Conservation (phyloP, 2,329 filamentous ascomycete genomes). For the Aureobasidium sp. region DNA sequence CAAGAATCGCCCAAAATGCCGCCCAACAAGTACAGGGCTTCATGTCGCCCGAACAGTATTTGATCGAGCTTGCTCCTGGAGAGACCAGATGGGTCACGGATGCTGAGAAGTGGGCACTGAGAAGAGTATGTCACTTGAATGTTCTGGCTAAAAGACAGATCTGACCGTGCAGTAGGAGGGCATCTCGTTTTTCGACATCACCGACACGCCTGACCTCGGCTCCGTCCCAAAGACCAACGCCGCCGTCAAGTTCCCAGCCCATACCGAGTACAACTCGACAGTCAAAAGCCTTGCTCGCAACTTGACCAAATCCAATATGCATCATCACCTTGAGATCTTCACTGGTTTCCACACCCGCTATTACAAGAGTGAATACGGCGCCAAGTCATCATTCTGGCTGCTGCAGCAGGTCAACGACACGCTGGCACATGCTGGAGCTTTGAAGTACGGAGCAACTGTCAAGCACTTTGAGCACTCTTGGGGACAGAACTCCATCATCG, state of each 20-base stretch:
- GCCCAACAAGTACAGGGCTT: slow-evolving; percentile 23
- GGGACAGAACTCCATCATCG: slow-evolving; percentile 87
- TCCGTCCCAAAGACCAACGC: slow-evolving; percentile 22
- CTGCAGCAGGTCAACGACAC: slow-evolving; percentile 65
- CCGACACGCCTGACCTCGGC: slow-evolving; percentile 62
- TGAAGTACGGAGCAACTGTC: slow-evolving; percentile 58
- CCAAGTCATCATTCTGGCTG: slow-evolving; percentile 83
- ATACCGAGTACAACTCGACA: slow-evolving; percentile 57
- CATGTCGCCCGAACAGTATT: slow-evolving; percentile 48
- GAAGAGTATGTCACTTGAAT: slow-evolving; percentile 53
- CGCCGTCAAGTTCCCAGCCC: slow-evolving; percentile 58
- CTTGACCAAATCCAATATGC: slow-evolving; percentile 70
- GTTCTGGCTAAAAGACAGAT: not conserved
- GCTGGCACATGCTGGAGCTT: slow-evolving; percentile 63
- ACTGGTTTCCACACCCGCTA: slow-evolving; percentile 76
- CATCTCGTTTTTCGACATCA: slow-evolving; percentile 91
- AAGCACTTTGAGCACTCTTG: slow-evolving; percentile 73
- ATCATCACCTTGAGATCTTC: slow-evolving; percentile 68
- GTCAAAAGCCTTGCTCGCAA: slow-evolving; percentile 60
- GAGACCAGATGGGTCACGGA: slow-evolving; percentile 84
- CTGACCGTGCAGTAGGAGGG: slow-evolving; percentile 49
- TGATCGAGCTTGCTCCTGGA: slow-evolving; percentile 80
- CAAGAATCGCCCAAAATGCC: slow-evolving; percentile 18
- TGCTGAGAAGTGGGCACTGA: slow-evolving; percentile 88
- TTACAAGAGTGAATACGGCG: slow-evolving; percentile 71